Base-by-base conservation (phyloP, 331 rosid species). In the Cydonia oblonga region DNA sequence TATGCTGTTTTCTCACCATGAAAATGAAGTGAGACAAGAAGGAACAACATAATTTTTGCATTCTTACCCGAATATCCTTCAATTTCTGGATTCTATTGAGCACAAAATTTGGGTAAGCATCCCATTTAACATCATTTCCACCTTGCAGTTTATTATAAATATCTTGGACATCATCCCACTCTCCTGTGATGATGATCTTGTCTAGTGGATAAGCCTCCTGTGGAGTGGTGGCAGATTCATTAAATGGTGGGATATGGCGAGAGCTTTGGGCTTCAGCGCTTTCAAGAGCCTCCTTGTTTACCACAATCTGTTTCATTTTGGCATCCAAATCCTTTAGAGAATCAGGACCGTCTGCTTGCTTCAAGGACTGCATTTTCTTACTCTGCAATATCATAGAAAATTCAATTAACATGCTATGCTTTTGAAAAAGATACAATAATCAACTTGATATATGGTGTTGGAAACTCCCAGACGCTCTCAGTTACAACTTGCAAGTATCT, bases 141-240 rank as follows among this genome's bases (percentile, higher is more conserved):
- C 6, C 67, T 23, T 72, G 82, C 84, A 82, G 71, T 59, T 51
- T 78, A 30, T 79, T 2, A 74, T 81, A 88, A 76, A 95, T 74
- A 86, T 91, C 97, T 75, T 79, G 81, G 52, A 95, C 90, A 77
- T 66, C 75, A 79, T 28, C 76, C 96, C 92, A 90, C 73, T 92
- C 98, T 78, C 84, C 87, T 62, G 56, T 56, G 64, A 84, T 80
- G 64, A 91, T 91, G 76, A 95, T 95, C 87, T 86, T 76, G 65
- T 89, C 93, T 77, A 91, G 72, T 30, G 91, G 80, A 81, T 86
- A 95, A 75, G 88, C 97, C 82, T 83, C 86, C 74, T 84, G 83
- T 53, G 96, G 88, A 19, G 89, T 80, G 14, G 96, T 81, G 13
- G 98, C 97, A 71, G 87, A 78, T 76, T 78, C 35, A 87, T 88